Percentiles rank a stretch among this genome's conserved stretches.
These are phyloP conservation scores for Arabidopsis suecica DNA, from an alignment of 345 rosid species.

Conservation along the genomic window DNA sequence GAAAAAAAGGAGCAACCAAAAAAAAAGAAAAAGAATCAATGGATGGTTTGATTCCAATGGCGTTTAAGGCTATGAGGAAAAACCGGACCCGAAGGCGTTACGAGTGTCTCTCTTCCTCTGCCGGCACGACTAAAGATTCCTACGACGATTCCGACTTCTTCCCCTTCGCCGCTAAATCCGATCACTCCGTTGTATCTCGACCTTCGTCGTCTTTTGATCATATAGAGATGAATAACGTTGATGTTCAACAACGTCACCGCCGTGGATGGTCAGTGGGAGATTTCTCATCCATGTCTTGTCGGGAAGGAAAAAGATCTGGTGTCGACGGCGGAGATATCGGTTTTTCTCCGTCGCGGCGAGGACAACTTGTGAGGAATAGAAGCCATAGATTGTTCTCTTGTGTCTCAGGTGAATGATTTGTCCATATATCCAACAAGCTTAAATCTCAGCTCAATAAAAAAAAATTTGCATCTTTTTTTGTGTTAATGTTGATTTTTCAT, in stretches of 20 bases:
- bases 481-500: not conserved
- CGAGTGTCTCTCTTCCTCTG: slow-evolving; percentile 66
- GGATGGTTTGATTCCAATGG: slow-evolving; percentile 87
- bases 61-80: slow-evolving; percentile 69
- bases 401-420: slow-evolving; percentile 43
- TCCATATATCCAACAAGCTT: not conserved
- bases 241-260: slow-evolving; percentile 24
- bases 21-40: slow-evolving; percentile 35
- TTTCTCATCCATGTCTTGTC: slow-evolving; percentile 37
- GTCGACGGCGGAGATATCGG: slow-evolving; percentile 8
- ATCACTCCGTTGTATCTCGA: slow-evolving; percentile 13
- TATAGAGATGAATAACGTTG: slow-evolving; percentile 34
- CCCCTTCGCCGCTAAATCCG: slow-evolving; percentile 13
- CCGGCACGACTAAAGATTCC: slow-evolving; percentile 13
- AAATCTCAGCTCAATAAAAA: not conserved
- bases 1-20: not conserved
- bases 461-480: not conserved
- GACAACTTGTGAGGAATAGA: slow-evolving; percentile 60
- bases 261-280: slow-evolving; percentile 42
- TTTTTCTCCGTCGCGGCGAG: slow-evolving; percentile 27
- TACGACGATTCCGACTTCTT: slow-evolving; percentile 14
- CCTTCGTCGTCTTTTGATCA: slow-evolving; percentile 23
- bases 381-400: slow-evolving; percentile 74
- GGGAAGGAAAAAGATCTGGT: slow-evolving; percentile 38
- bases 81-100: slow-evolving; percentile 60